Percentiles rank a stretch among this genome's conserved stretches.
phyloP scores from a whole-genome alignment of 441 rosid species.

The Gossypium gossypioides region DNA sequence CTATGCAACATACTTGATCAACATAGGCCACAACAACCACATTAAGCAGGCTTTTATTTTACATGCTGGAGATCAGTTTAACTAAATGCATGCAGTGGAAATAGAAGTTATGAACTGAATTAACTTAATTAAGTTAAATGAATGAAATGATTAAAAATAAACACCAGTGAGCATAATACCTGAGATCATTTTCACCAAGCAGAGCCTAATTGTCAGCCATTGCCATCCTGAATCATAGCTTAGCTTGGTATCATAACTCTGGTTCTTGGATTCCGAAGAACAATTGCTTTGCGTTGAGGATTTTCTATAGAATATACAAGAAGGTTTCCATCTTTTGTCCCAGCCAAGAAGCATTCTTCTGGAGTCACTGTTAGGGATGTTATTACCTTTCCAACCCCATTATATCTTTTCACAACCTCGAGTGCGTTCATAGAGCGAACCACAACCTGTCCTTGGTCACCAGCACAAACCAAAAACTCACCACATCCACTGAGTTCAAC shows the following conservation, averaged over 20 bases:
- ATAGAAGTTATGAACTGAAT: not conserved
- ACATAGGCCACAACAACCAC: not conserved
- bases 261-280: conserved; percentile 44
- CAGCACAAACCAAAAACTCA: conserved; percentile 81
- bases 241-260: conserved; percentile 33
- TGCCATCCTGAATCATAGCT: conserved; percentile 15
- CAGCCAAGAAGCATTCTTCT: conserved; percentile 93
- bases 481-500: conserved; percentile 82
- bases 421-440: conserved; percentile 91
- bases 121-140: not conserved
- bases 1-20: not conserved
- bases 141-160: conserved; percentile 3
- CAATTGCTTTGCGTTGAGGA: conserved; percentile 51
- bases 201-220: conserved; percentile 5
- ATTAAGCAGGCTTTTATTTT: not conserved
- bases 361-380: conserved; percentile 75
- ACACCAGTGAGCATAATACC: conserved; percentile 21
- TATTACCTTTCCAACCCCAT: conserved; percentile 72
- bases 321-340: conserved; percentile 86
- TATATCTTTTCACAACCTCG: conserved; percentile 64
- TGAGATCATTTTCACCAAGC: conserved; percentile 14
- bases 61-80: not conserved
- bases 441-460: conserved; percentile 90
- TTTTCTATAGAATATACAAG: conserved; percentile 90
- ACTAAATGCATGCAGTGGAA: not conserved